Evolutionary conservation across 2,329 filamentous ascomycete genomes (phyloP).

Genomic region (Diaporthe capsici): DNA sequence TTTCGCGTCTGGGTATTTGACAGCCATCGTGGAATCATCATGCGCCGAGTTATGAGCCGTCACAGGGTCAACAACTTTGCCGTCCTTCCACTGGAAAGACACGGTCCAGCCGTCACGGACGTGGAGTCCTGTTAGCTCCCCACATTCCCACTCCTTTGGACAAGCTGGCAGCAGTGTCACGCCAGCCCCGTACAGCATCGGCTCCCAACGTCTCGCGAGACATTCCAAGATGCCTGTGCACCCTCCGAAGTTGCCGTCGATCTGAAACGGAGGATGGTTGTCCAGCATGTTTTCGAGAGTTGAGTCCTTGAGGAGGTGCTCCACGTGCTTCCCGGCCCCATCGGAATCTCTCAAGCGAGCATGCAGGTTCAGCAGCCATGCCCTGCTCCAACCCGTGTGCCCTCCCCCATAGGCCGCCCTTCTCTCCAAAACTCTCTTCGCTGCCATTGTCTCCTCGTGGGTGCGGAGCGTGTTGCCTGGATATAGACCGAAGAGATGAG

Average conservation of each 20-base stretch:
- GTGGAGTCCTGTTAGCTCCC: constrained; percentile 52
- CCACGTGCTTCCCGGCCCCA: constrained; percentile 54
- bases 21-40: constrained; percentile 8
- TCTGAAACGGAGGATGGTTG: constrained; percentile 62
- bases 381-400: constrained; percentile 66
- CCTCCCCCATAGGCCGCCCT: constrained; percentile 55
- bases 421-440: constrained; percentile 48
- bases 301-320: constrained; percentile 55
- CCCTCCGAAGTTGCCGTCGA: constrained; percentile 65
- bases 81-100: constrained; percentile 54
- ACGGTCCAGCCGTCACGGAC: constrained; percentile 54
- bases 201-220: constrained; percentile 56
- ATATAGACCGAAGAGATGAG: constrained; percentile 63
- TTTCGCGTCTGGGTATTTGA: constrained; percentile 31
- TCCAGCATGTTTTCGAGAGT: constrained; percentile 62
- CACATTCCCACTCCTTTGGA: constrained; percentile 52
- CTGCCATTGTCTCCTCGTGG: constrained; percentile 47
- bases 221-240: constrained; percentile 62
- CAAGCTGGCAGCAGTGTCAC: constrained; percentile 56
- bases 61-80: constrained; percentile 37
- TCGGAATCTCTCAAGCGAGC: constrained; percentile 58
- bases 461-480: constrained; percentile 57
- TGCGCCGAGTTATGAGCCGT: constrained; percentile 6
- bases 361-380: constrained; percentile 64
- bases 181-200: constrained; percentile 40